Percentiles rank a stretch among this genome's conserved stretches.
phyloP scores from a whole-genome alignment of 2,329 filamentous ascomycete genomes.

The Xylaria sp. region DNA sequence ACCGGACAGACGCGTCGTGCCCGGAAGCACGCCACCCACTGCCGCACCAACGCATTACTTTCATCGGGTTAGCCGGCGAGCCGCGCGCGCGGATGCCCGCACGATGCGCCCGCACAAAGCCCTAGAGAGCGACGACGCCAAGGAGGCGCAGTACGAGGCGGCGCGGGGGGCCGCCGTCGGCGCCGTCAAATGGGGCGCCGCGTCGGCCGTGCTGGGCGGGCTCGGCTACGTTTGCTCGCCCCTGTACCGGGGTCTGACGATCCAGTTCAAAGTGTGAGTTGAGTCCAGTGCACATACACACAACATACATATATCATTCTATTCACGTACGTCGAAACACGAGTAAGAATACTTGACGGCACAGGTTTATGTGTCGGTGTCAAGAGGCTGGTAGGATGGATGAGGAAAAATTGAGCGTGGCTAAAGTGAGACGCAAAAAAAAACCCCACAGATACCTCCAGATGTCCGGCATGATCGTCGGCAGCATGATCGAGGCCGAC shows the following conservation, averaged over 20 bases:
- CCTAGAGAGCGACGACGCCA: slow-evolving; percentile 67
- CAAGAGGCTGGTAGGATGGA: too few relatives aligned
- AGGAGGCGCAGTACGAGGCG: slow-evolving; percentile 72
- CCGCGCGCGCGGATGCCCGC: slow-evolving; percentile 4
- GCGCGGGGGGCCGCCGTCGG: slow-evolving; percentile 67
- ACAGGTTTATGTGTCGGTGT: too few relatives aligned
- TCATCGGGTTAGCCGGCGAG: background rate
- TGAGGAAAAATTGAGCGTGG: background rate
- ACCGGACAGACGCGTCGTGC: too few relatives aligned
- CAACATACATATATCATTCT: too few relatives aligned
- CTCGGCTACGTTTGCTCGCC: slow-evolving; percentile 68
- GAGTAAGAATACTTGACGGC: too few relatives aligned
- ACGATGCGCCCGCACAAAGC: slow-evolving; percentile 57
- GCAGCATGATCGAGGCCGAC: slow-evolving; percentile 77
- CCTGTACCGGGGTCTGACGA: slow-evolving; percentile 70
- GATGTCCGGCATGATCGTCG: slow-evolving; percentile 84
- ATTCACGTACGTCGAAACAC: too few relatives aligned
- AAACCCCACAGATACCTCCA: slow-evolving; percentile 70
- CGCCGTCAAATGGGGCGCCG: slow-evolving; percentile 73
- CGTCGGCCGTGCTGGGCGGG: slow-evolving; percentile 62
- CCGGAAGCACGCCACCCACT: too few relatives aligned
- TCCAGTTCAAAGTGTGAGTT: slow-evolving; percentile 77
- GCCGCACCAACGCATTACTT: background rate
- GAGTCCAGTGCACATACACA: too few relatives aligned
- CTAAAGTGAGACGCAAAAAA: too few relatives aligned